These are phyloP conservation scores for Aspergillus hancockii DNA, from an alignment of 495 filamentous ascomycete species.

Conservation along the genomic window DNA sequence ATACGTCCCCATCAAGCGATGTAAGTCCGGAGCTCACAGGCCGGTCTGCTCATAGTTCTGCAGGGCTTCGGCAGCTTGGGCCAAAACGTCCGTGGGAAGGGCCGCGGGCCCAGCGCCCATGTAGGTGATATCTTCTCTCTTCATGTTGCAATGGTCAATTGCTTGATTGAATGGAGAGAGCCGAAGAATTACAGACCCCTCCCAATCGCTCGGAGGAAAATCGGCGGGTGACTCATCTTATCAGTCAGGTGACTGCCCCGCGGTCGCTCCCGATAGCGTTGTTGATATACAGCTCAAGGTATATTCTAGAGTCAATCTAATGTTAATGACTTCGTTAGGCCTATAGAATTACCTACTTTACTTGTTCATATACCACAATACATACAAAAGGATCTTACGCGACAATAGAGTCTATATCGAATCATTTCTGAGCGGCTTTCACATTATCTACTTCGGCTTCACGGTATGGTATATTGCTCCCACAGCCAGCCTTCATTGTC, in stretches of 20 bases:
- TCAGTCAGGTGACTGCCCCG: slow-evolving; percentile 4
- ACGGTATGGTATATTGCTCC: no score
- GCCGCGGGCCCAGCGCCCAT: slow-evolving; percentile 87
- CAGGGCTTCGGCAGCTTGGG: slow-evolving; percentile 70
- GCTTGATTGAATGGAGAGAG: background rate
- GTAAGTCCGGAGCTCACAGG: slow-evolving; percentile 54
- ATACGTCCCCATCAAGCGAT: background rate
- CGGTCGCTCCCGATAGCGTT: no score
- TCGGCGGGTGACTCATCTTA: slow-evolving; percentile 1
- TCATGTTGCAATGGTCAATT: slow-evolving; percentile 16
- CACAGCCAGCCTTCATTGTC: no score
- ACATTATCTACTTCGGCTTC: no score
- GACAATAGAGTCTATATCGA: no score
- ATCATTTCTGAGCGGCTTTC: no score
- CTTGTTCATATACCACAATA: no score
- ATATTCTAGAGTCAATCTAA: no score
- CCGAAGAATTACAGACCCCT: background rate
- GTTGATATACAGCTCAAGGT: no score
- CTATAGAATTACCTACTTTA: no score
- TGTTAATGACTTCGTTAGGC: no score
- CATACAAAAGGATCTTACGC: no score
- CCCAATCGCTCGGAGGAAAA: slow-evolving; percentile 1
- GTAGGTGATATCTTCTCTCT: slow-evolving; percentile 66
- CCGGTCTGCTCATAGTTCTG: slow-evolving; percentile 82
- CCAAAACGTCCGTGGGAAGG: slow-evolving; percentile 76